Conservation (phyloP, 1,139 yeast species). For the Kurtzmaniella quercitrusa region DNA sequence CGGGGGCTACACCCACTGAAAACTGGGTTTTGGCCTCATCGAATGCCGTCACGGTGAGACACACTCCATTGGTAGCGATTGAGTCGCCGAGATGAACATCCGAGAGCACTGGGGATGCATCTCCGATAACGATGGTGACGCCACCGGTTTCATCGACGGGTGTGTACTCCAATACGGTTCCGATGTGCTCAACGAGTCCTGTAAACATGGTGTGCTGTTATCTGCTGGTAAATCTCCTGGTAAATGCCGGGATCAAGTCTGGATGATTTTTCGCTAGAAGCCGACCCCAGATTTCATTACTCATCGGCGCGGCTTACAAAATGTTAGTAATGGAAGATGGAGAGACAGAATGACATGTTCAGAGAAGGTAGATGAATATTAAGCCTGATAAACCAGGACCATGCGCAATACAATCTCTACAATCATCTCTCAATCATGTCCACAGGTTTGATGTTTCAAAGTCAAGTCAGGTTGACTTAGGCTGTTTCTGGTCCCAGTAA, state of each 20-base stretch:
- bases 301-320: background rate
- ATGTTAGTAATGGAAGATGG: background rate
- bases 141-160: slow-evolving; percentile 56
- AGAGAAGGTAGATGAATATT: too few relatives aligned
- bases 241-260: too few relatives aligned
- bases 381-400: too few relatives aligned
- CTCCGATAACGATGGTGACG: slow-evolving; percentile 61
- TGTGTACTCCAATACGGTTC: slow-evolving; percentile 51
- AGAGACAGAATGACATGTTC: too few relatives aligned
- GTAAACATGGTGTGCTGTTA: too few relatives aligned
- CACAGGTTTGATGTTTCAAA: too few relatives aligned
- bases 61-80: slow-evolving; percentile 84
- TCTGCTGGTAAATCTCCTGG: too few relatives aligned
- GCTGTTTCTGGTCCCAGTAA: too few relatives aligned
- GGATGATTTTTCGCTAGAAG: background rate
- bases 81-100: slow-evolving; percentile 94
- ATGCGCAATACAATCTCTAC: too few relatives aligned
- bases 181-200: slow-evolving; percentile 86
- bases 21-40: slow-evolving; percentile 45
- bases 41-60: slow-evolving; percentile 92
- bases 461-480: too few relatives aligned
- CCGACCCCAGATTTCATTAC: background rate
- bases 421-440: too few relatives aligned
- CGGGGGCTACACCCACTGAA: slow-evolving; percentile 92
- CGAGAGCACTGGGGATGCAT: slow-evolving; percentile 57